phyloP scores from a whole-genome alignment of 305 asterid species.

The Striga hermonthica region DNA sequence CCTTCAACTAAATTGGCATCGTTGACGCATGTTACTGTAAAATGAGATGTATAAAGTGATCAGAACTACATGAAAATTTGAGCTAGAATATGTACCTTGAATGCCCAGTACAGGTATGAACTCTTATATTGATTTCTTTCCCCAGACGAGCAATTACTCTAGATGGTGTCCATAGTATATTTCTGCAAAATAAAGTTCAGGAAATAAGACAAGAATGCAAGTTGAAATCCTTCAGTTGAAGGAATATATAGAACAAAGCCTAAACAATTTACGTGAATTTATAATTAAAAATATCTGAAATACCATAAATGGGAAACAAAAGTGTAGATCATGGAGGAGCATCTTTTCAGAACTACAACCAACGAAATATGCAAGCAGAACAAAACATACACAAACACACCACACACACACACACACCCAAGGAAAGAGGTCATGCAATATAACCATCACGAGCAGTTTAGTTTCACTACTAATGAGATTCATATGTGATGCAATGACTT shows the following conservation, averaged over 20 bases:
- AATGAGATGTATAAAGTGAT: neutral
- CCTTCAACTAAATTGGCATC: neutral
- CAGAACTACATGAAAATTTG: constrained; percentile 3
- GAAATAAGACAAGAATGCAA: constrained; percentile 14
- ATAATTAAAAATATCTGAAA: neutral
- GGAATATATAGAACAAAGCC: constrained; percentile 5
- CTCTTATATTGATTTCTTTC: constrained; percentile 77
- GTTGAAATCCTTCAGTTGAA: constrained; percentile 13
- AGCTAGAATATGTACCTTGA: constrained; percentile 48
- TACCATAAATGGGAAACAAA: neutral
- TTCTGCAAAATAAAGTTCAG: constrained; percentile 44
- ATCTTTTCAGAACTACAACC: neutral
- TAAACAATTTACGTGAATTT: neutral
- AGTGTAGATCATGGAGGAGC: constrained; percentile 22
- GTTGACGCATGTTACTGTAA: constrained; percentile 1
- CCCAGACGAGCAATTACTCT: constrained; percentile 88
- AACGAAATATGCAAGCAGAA: neutral
- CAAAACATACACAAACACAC: neutral
- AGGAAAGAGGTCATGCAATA: neutral
- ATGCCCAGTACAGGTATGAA: constrained; percentile 92
- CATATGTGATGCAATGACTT: neutral
- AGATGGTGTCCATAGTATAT: constrained; percentile 84
- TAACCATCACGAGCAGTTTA: neutral
- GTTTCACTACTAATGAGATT: neutral
- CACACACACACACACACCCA: neutral